These are phyloP conservation scores for Mucor indicus DNA, from an alignment of 371 early-diverging fungal species.

Conservation along the genomic window DNA sequence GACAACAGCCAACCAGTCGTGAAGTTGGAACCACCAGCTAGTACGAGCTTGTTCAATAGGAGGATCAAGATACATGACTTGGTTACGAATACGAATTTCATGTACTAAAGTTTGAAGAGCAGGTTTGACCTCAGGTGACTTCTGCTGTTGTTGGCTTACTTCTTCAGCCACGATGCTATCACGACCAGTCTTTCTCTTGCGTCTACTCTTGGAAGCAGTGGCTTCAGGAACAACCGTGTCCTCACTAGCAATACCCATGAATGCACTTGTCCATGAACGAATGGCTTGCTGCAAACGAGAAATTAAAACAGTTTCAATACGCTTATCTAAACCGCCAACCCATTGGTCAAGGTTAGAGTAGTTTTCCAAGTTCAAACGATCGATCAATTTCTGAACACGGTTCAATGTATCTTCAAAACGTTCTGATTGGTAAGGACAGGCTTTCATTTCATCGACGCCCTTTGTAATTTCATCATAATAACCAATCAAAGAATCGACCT, in stretches of 20 bases:
- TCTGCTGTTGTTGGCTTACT: conserved; percentile 36
- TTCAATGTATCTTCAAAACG: conserved; percentile 70
- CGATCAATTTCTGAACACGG: conserved; percentile 84
- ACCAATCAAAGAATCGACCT: conserved; percentile 80
- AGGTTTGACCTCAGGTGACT: conserved; percentile 57
- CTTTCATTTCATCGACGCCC: conserved; percentile 78
- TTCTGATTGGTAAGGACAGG: conserved; percentile 72
- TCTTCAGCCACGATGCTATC: conserved; percentile 25
- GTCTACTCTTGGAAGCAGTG: conserved; percentile 45
- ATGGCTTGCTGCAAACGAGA: conserved; percentile 79
- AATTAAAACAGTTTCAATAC: conserved; percentile 80
- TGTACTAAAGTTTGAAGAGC: conserved; percentile 68
- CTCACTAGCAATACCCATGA: conserved; percentile 58
- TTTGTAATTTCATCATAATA: conserved; percentile 80
- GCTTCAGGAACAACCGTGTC: conserved; percentile 42
- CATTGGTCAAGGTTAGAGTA: conserved; percentile 92
- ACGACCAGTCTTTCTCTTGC: conserved; percentile 57
- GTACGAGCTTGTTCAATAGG: conserved; percentile 93
- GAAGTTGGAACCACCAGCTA: conserved; percentile 87
- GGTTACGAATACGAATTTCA: conserved; percentile 88
- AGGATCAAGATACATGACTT: conserved; percentile 94
- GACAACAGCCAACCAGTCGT: conserved; percentile 86
- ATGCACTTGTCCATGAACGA: conserved; percentile 71
- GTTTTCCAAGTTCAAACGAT: conserved; percentile 89
- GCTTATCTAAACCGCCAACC: conserved; percentile 80